Conservation (phyloP, 805 yeast species). For the Starmerella tilneyi region DNA sequence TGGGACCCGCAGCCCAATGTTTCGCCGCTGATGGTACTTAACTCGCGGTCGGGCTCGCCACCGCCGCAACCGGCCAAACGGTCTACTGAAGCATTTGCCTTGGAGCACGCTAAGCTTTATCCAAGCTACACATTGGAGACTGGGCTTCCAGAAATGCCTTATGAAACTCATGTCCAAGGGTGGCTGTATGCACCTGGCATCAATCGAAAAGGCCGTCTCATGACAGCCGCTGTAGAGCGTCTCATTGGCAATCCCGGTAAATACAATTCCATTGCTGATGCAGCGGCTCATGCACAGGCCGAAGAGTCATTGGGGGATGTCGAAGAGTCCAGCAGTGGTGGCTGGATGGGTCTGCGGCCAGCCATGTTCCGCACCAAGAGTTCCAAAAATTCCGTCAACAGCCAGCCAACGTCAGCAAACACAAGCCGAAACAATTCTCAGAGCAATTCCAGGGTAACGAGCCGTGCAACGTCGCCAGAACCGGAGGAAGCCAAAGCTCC, state of each 20-base stretch:
- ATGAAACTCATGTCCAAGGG: constrained; percentile 44
- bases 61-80: constrained; percentile 1
- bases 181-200: constrained; percentile 61
- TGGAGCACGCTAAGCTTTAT: constrained; percentile 17
- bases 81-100: not conserved
- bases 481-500: not conserved
- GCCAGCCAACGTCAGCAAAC: not conserved
- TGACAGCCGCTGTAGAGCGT: constrained; percentile 31
- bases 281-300: constrained; percentile 13
- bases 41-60: not conserved
- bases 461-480: constrained; percentile 5
- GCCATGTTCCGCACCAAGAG: constrained; percentile 16
- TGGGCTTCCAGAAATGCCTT: constrained; percentile 2
- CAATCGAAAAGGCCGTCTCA: constrained; percentile 58
- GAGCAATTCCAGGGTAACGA: not conserved
- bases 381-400: constrained; percentile 5
- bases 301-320: not conserved
- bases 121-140: constrained; percentile 20
- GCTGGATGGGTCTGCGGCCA: constrained; percentile 13
- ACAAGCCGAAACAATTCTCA: constrained; percentile 1
- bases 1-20: constrained; percentile 6
- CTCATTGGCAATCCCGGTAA: constrained; percentile 27
- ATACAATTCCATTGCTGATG: constrained; percentile 20
- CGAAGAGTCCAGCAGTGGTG: not conserved
- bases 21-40: not conserved